These are phyloP conservation scores for Dendrostoma leiphaemia DNA, from an alignment of 2,329 filamentous ascomycete species.

Conservation along the genomic window DNA sequence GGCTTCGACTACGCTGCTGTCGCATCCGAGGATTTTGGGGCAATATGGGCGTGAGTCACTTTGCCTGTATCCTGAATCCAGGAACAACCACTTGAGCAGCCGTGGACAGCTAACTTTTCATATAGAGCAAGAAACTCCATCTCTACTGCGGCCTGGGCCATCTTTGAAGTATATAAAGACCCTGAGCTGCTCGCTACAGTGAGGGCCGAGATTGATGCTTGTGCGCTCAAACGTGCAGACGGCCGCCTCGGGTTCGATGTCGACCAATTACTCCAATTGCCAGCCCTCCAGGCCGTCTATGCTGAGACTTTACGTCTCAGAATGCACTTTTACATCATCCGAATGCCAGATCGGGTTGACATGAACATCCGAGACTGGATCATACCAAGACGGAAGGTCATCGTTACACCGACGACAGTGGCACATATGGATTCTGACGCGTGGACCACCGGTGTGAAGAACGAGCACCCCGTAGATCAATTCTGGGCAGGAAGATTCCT, in stretches of 20 bases:
- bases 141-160: slow-evolving; percentile 22
- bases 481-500: slow-evolving; percentile 28
- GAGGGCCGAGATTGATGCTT: slow-evolving; percentile 22
- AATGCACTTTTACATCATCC: slow-evolving; percentile 30
- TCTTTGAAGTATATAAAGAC: slow-evolving; percentile 26
- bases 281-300: slow-evolving; percentile 27
- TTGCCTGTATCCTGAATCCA: neutral
- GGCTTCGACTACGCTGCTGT: slow-evolving; percentile 25
- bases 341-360: slow-evolving; percentile 23
- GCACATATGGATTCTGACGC: slow-evolving; percentile 27
- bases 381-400: slow-evolving; percentile 23
- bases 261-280: slow-evolving; percentile 21
- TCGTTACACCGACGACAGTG: slow-evolving; percentile 26
- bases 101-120: slow-evolving; percentile 11
- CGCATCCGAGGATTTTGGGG: slow-evolving; percentile 25
- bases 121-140: slow-evolving; percentile 24
- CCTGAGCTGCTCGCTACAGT: slow-evolving; percentile 23
- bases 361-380: slow-evolving; percentile 15
- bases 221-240: slow-evolving; percentile 7
- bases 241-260: neutral
- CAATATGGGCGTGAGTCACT: slow-evolving; percentile 27
- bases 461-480: slow-evolving; percentile 25
- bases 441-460: slow-evolving; percentile 21
- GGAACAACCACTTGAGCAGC: neutral
- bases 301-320: slow-evolving; percentile 28